Evolutionary conservation across 805 yeast species (phyloP), one percentile per base, ranked within the genome.

Genomic region (Candida gorgasii): DNA sequence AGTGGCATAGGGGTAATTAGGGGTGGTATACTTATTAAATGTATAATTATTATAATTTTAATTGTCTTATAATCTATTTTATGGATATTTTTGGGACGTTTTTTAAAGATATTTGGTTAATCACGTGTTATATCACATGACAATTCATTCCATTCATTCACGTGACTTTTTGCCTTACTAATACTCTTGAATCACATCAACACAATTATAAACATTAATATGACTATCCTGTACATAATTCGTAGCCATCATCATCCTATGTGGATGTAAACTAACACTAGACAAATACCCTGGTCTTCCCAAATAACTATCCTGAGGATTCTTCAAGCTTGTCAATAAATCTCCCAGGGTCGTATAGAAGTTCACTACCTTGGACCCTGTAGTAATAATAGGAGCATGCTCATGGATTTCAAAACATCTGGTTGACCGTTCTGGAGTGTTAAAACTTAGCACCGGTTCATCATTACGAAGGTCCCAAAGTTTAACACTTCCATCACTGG

Each of bases 381-480:
- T 85, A 2, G 90, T 92, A 44, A 93, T 78, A 2, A 93, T 74
- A 1, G 99, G 98, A 0, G 98, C 99, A 65, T 93, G 99, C 55
- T 93, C 99, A 64, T 93, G 99, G 4, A 88, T 79, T 55, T 86
- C 85, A 43, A 89, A 73, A 15, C 88, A 75, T 6, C 93, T 78
- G 76, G 67, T 54, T 12, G 66, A 61, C 79, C 75, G 62, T 45
- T 62, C 76, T 63, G 53, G 71, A n/a, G 86, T 85, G 16, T 67
- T 69, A 65, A 83, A 88, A 1, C 80, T 66, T 5, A 76, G 66
- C 2, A 92, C 86, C 0, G 97, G 92, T 8, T 79, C 79, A 41
- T 79, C 76, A 27, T 71, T 59, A 46, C 99, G 72, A 22, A 93
- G 84, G 63, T 93, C 99, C 98, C 98, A 93, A 18, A 93, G 60